Evolutionary conservation across 2,329 filamentous ascomycete species (phyloP).

Genomic region (Penicillium digitatum): DNA sequence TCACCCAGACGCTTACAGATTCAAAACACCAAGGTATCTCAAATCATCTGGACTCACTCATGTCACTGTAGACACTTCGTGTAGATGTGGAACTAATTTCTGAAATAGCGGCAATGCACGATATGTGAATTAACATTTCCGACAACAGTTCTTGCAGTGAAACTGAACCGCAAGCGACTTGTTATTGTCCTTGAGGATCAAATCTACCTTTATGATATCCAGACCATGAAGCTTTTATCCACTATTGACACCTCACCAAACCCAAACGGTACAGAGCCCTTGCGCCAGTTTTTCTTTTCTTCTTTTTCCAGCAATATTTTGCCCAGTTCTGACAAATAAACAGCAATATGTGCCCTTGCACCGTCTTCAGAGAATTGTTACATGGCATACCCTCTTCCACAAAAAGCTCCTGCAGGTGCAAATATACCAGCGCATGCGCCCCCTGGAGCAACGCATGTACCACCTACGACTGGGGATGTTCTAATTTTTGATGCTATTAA

Average conservation of each 20-base stretch:
- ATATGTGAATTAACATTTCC: constrained; percentile 99
- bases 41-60: background rate
- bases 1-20: constrained; percentile 91
- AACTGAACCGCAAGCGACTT: constrained; percentile 87
- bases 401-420: constrained; percentile 54
- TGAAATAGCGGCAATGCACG: constrained; percentile 62
- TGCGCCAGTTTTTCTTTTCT: constrained; percentile 2
- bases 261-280: constrained; percentile 56
- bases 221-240: constrained; percentile 92
- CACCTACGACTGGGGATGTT: constrained; percentile 85
- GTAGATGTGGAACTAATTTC: constrained; percentile 7
- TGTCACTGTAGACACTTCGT: constrained; percentile 1
- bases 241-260: constrained; percentile 94
- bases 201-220: constrained; percentile 97
- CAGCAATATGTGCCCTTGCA: constrained; percentile 84
- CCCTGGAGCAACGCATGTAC: constrained; percentile 66
- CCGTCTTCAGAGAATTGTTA: constrained; percentile 95
- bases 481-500: constrained; percentile 87
- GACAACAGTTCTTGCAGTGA: constrained; percentile 89
- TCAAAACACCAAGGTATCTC: constrained; percentile 86
- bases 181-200: constrained; percentile 92
- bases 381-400: constrained; percentile 85
- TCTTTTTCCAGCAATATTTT: background rate
- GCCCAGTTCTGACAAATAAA: constrained; percentile 12
- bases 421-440: constrained; percentile 75